Percentiles rank a stretch among this genome's conserved stretches.
phyloP scores from a whole-genome alignment of 768 basidiomycete genomes.

The Russula vinacea region DNA sequence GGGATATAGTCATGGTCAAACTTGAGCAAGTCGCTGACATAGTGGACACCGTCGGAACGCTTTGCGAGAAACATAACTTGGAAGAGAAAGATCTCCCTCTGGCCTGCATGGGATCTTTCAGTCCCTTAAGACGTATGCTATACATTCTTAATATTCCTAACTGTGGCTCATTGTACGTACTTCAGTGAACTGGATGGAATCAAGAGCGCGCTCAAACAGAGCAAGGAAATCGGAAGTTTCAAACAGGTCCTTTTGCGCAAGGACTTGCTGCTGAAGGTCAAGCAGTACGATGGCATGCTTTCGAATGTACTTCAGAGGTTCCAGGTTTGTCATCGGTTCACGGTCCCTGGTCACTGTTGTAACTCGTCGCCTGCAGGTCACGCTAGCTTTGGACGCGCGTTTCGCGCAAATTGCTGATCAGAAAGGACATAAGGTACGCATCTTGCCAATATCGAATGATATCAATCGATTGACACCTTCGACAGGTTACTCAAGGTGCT shows the following conservation, averaged over 20 bases:
- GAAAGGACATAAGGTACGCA: not conserved
- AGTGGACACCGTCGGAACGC: not conserved
- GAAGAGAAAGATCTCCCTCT: not conserved
- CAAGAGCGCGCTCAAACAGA: not conserved
- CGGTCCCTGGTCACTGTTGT: not conserved
- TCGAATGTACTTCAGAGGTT: not conserved
- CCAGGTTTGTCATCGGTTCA: not conserved
- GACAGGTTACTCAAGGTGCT: not conserved
- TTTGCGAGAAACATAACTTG: not conserved
- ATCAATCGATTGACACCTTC: not conserved
- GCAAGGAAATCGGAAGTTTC: not conserved
- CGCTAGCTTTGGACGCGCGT: not conserved
- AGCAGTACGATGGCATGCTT: constrained; percentile 6
- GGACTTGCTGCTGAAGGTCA: constrained; percentile 10
- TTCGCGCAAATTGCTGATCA: not conserved
- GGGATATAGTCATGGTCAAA: not conserved
- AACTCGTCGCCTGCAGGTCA: not conserved
- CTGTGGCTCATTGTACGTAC: not conserved
- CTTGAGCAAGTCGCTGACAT: not conserved
- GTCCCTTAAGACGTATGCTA: constrained; percentile 1
- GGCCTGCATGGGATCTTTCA: not conserved
- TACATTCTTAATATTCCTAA: not conserved
- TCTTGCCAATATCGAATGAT: not conserved
- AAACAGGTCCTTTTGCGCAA: not conserved
- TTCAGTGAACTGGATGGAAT: constrained; percentile 9